These are phyloP conservation scores for Gracilaria gracilis DNA, from an alignment of 23 red algal genomes.

Conservation along the genomic window DNA sequence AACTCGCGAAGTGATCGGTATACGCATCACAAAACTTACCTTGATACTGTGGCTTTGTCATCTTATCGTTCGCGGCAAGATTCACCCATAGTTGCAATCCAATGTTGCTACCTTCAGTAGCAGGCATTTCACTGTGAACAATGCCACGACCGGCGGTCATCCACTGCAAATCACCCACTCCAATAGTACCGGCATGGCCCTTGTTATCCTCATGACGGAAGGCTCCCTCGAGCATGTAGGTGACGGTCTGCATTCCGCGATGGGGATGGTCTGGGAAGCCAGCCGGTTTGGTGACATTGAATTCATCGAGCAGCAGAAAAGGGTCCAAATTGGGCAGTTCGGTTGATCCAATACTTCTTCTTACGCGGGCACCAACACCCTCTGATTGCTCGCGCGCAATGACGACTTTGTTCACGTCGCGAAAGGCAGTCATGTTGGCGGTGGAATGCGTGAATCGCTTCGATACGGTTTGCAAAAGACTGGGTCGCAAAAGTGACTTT, in stretches of 20 bases:
- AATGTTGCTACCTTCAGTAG: conserved; percentile 58
- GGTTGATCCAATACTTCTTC: conserved; percentile 79
- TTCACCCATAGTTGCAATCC: conserved; percentile 97
- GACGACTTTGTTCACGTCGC: conserved; percentile 65
- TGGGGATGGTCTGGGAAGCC: conserved; percentile 91
- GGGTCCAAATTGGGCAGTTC: conserved; percentile 81
- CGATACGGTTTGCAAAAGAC: conserved; percentile 11
- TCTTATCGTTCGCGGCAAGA: conserved; percentile 78
- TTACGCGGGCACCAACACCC: conserved; percentile 89
- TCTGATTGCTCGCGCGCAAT: conserved; percentile 90
- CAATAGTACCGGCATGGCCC: conserved; percentile 92
- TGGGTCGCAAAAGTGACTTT: neutral
- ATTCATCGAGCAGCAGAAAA: conserved; percentile 94
- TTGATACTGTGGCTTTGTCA: conserved; percentile 92
- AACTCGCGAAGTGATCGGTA: neutral
- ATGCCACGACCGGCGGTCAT: conserved; percentile 94
- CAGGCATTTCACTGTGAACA: conserved; percentile 96
- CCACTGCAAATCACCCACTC: conserved; percentile 88
- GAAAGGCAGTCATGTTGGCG: conserved; percentile 21
- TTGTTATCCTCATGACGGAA: conserved; percentile 94
- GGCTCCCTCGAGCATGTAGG: conserved; percentile 90
- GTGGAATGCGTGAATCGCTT: conserved; percentile 13
- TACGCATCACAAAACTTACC: conserved; percentile 14
- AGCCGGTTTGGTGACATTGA: conserved; percentile 77
- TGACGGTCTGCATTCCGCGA: conserved; percentile 84